Conservation (phyloP, 2,329 filamentous ascomycete species). For the Epichloe uncinata region DNA sequence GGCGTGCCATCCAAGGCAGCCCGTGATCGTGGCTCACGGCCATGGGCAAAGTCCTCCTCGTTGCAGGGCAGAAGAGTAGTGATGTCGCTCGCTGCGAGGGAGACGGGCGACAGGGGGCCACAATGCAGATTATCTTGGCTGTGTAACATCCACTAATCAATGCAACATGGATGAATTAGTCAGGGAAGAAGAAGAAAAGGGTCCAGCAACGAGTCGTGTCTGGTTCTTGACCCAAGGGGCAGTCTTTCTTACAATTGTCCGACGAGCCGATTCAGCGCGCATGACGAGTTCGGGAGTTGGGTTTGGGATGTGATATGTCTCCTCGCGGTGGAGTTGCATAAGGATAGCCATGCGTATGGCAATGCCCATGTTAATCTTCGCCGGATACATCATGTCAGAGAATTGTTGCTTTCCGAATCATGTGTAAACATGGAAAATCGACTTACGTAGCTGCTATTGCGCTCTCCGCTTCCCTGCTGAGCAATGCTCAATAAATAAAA, state of each 20-base stretch:
- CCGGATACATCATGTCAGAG: not conserved
- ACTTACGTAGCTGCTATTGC: constrained; percentile 40
- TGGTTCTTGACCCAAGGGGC: not conserved
- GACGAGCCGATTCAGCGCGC: constrained; percentile 40
- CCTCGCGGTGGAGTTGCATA: constrained; percentile 42
- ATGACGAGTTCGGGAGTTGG: constrained; percentile 32
- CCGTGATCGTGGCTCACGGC: constrained; percentile 32
- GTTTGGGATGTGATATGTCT: constrained; percentile 33
- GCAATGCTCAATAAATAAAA: constrained; percentile 47
- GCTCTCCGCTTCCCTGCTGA: constrained; percentile 42
- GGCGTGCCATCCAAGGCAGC: constrained; percentile 41
- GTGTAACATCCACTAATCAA: constrained; percentile 41
- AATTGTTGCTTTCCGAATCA: not conserved
- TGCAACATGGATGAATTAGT: not conserved
- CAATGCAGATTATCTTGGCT: constrained; percentile 45
- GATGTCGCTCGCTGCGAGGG: constrained; percentile 38
- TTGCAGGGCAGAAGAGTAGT: constrained; percentile 39
- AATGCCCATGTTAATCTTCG: constrained; percentile 41
- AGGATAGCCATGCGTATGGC: constrained; percentile 41
- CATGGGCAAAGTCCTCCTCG: constrained; percentile 37
- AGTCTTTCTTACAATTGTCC: constrained; percentile 34
- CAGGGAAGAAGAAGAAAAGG: not conserved
- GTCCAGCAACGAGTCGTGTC: not conserved
- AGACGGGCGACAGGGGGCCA: constrained; percentile 36
- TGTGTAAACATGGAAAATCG: not conserved